Evolutionary conservation across 495 filamentous ascomycete genomes (phyloP), one percentile per base, ranked within the genome.

Genomic region (Neurospora africana): DNA sequence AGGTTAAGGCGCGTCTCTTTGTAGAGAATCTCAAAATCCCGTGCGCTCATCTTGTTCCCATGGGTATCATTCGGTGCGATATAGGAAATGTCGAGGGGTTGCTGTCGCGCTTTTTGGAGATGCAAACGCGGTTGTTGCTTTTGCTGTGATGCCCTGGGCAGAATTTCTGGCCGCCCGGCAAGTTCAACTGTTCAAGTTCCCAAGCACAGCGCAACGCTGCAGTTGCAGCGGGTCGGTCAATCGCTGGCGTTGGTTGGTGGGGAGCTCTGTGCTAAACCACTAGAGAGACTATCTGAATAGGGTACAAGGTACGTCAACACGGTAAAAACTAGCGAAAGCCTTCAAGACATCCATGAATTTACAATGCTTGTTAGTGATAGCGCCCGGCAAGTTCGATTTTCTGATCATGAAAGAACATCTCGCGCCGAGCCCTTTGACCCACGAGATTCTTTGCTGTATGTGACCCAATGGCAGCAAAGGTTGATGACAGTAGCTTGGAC

Each of bases 1-100:
- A 95, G 86, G 74, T 93, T 91, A 73, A 97, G 82, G 76, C 93
- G 89, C 76, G 92, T 91, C 83, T 98, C 94, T 80, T 93, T 94
- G 84, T 92, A 95, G 75, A 93, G 83, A 75, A 85, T 85, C 72
- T 80, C 79, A 35, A 80, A 78, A 35, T 83, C 78, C 35, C 80
- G 58, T 68, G 79, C 76, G 71, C 78, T 83, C 84, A 86, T 86
- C 70, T 74, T 82, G 79, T 75, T 76, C 74, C 81, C 80, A 79
- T 78, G 71, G 75, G 76, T 73, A 70, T 79, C 70, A 38, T 72
- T 44, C 21, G 75, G 68, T 68, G 73, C 43, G 73, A 74, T 79
- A 77, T 74, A 68, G 71, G 68, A 61, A 40, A 41, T 41, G 19
- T 58, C 61, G 68, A 68, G 61, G 69, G n/a, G 23, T 38, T 70